Evolutionary conservation across 257 asterid species (phyloP), one percentile per base, ranked within the genome.

Genomic region (Gentiana macrophylla): DNA sequence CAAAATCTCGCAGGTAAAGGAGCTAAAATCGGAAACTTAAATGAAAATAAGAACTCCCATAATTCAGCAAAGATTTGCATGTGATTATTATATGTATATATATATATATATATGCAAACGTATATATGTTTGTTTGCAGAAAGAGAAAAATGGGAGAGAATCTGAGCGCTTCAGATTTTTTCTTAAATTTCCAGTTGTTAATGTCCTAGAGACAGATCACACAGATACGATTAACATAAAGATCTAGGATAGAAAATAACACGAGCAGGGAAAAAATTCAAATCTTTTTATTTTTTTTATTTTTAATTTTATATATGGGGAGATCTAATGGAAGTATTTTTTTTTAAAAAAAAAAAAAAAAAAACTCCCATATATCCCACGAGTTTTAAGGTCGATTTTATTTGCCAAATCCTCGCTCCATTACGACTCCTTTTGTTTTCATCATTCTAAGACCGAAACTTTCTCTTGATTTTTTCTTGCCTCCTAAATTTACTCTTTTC

Each of bases 281-380:
- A 24, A 24, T 24, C 24, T 24, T 24, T 24, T 24, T 15, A 0
- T 15, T 24, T n/a, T 24, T 24, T 24, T 24, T 24, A 0, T 24
- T 24, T 24, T 24, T 24, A 0, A 24, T 24, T 24, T 24, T 52
- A 63, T 34, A 53, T 67, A 56, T 75, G 74, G 73, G 61, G 46
- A 80, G 79, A 83, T 83, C 94, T 81, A 83, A 64, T 65, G 72
- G 63, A 82, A 70, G 84, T 67, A 69, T 67, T 62, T 59, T 66
- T n/a, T n/a, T n/a, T n/a, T n/a, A n/a, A n/a, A n/a, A n/a, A 59
- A 24, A 24, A 24, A 24, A 24, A 24, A 24, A 24, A 24, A 24
- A 24, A 24, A 24, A 24, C 24, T 24, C 24, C 79, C 66, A 64
- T 68, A 7, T 66, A 41, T 5, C 9, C 67, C 72, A 55, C 68